These are phyloP conservation scores for Saturnispora serradocipensis DNA, from an alignment of 805 yeast genomes.

Conservation along the genomic window DNA sequence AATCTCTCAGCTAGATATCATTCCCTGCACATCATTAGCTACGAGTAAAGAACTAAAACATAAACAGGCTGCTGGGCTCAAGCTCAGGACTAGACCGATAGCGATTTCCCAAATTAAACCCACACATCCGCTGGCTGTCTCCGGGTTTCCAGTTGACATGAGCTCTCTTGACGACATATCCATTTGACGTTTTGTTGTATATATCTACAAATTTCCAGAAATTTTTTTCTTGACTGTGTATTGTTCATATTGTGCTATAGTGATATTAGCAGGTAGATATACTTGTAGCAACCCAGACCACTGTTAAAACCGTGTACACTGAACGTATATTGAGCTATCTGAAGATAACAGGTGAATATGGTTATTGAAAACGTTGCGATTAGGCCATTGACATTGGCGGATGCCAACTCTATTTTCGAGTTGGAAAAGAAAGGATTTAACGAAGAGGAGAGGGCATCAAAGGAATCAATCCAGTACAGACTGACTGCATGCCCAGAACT, in stretches of 20 bases:
- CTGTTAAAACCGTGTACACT: background rate
- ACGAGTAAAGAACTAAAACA: too few relatives aligned
- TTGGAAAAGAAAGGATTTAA: conserved; percentile 68
- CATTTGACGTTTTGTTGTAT: background rate
- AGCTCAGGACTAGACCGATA: too few relatives aligned
- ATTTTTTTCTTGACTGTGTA: background rate
- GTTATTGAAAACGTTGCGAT: conserved; percentile 23
- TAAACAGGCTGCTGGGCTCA: too few relatives aligned
- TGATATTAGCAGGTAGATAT: background rate
- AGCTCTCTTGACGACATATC: background rate
- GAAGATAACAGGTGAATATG: background rate
- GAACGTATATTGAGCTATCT: background rate
- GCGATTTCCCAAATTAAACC: too few relatives aligned
- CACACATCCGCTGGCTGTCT: too few relatives aligned
- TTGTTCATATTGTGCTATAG: background rate
- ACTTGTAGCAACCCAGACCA: background rate
- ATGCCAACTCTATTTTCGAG: conserved; percentile 48
- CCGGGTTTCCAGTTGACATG: too few relatives aligned
- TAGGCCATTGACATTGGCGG: conserved; percentile 74
- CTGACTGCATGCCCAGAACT: conserved; percentile 81
- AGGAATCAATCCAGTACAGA: conserved; percentile 59
- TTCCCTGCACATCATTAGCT: too few relatives aligned
- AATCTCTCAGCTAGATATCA: too few relatives aligned
- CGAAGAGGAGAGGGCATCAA: conserved; percentile 56
- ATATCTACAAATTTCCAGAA: background rate